Conservation (phyloP, 306 rosid genomes). For the Dalbergia oliveri region DNA sequence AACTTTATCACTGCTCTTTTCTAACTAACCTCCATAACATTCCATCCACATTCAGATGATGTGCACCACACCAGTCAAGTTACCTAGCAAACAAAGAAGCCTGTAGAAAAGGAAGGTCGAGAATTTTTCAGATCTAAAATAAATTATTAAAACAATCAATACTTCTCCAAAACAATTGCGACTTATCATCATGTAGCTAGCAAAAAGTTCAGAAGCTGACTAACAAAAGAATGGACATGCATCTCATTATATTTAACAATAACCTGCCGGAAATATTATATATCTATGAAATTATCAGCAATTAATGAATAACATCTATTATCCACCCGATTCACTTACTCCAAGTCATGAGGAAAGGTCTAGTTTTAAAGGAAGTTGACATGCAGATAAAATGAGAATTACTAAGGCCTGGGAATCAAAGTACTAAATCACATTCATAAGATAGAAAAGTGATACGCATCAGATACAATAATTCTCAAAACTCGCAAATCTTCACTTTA, state of each 20-base stretch:
- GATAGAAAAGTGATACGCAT: neutral
- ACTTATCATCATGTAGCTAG: neutral
- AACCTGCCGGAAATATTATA: too few species aligned
- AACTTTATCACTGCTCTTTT: slow-evolving; percentile 24
- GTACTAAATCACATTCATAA: neutral
- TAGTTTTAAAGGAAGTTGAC: slow-evolving; percentile 25
- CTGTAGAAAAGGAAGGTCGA: slow-evolving; percentile 28
- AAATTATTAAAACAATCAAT: slow-evolving; percentile 12
- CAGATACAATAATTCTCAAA: neutral
- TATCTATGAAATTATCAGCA: too few species aligned
- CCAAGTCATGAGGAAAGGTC: neutral
- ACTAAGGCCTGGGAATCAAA: neutral
- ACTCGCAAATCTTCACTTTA: neutral
- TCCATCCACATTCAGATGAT: slow-evolving; percentile 35
- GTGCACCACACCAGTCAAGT: slow-evolving; percentile 11
- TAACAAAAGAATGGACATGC: too few species aligned
- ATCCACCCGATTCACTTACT: neutral
- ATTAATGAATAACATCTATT: too few species aligned
- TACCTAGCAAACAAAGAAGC: slow-evolving; percentile 12
- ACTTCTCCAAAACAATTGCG: neutral
- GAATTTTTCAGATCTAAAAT: slow-evolving; percentile 19
- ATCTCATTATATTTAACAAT: too few species aligned
- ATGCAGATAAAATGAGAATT: neutral
- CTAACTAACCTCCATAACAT: slow-evolving; percentile 52
- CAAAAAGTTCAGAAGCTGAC: too few species aligned